These are phyloP conservation scores for Cutaneotrichosporon cavernicola DNA, from an alignment of 1,284 basidiomycete species.

Conservation along the genomic window DNA sequence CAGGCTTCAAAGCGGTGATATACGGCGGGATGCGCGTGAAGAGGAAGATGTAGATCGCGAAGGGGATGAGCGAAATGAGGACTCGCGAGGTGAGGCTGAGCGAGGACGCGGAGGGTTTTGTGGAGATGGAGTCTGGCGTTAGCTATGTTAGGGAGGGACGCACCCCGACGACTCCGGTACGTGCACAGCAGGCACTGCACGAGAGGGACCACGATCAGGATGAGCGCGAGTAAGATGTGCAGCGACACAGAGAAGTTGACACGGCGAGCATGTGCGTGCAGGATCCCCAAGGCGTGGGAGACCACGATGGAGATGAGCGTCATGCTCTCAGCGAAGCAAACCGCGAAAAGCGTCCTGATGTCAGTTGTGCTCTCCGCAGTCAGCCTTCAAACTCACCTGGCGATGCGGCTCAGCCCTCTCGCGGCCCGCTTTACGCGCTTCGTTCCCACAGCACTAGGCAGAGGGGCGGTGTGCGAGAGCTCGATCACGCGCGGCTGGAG, in stretches of 20 bases:
- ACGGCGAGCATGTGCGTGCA: conserved; percentile 46
- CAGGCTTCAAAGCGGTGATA: conserved; percentile 34
- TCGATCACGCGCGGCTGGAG: conserved; percentile 34
- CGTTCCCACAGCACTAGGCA: conserved; percentile 13
- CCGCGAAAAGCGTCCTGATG: conserved; percentile 45
- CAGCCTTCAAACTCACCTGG: conserved; percentile 27
- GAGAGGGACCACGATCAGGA: conserved; percentile 47
- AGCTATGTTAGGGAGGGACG: conserved; percentile 9
- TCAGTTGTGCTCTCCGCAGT: conserved; percentile 8
- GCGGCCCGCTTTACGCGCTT: conserved; percentile 38
- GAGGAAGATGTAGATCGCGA: conserved; percentile 48
- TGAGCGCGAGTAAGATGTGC: conserved; percentile 44
- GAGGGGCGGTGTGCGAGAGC: conserved; percentile 28
- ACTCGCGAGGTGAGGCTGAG: conserved; percentile 38
- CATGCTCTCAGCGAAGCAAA: conserved; percentile 51
- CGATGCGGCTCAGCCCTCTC: conserved; percentile 40
- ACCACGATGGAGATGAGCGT: conserved; percentile 50
- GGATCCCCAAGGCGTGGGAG: conserved; percentile 43
- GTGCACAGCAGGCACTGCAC: conserved; percentile 52
- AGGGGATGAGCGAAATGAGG: conserved; percentile 49
- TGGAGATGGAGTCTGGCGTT: conserved; percentile 15
- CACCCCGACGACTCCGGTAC: conserved; percentile 45
- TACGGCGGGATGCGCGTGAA: conserved; percentile 53
- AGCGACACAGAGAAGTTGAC: conserved; percentile 52
- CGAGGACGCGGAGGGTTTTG: conserved; percentile 24